Percentiles rank a stretch among this genome's conserved stretches.
Evolutionary conservation across 345 rosid species (phyloP).

Genomic region (Punica granatum): DNA sequence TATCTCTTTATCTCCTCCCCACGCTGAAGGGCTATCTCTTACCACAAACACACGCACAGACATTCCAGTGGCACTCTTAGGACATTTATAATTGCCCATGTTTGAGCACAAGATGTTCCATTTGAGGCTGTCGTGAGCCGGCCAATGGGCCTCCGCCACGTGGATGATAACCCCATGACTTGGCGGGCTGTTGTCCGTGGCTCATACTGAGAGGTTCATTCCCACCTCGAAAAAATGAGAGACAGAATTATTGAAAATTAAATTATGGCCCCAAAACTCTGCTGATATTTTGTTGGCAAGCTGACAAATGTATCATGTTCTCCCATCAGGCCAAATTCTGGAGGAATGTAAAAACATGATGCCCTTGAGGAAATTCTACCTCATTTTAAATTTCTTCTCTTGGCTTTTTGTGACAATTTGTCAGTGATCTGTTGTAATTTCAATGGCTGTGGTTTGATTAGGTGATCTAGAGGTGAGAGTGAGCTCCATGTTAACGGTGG

Average conservation of each 20-base stretch:
- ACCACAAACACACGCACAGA: slow-evolving; percentile 24
- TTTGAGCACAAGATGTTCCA: slow-evolving; percentile 33
- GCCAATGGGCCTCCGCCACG: slow-evolving; percentile 40
- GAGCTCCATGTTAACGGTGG: neutral
- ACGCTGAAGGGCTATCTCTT: slow-evolving; percentile 27
- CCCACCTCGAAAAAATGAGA: slow-evolving; percentile 22
- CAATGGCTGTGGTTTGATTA: neutral
- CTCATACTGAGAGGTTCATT: slow-evolving; percentile 26
- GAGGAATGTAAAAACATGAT: slow-evolving; percentile 29
- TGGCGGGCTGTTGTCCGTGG: slow-evolving; percentile 25
- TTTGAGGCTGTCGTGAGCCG: slow-evolving; percentile 60
- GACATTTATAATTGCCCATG: neutral
- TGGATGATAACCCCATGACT: slow-evolving; percentile 42
- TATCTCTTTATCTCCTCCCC: slow-evolving; percentile 16
- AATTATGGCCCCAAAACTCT: neutral
- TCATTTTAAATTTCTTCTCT: neutral
- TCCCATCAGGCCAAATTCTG: neutral
- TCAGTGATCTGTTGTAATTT: neutral
- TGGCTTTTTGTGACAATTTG: neutral
- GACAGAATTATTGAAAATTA: neutral
- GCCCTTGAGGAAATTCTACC: slow-evolving; percentile 11
- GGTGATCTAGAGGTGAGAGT: neutral
- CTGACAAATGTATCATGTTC: slow-evolving; percentile 27
- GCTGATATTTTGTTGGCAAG: slow-evolving; percentile 13
- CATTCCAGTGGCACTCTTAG: neutral